A percentile compares a stretch with the other conserved stretches of the same genome.
Conservation (phyloP, 176 grass and related monocot genomes). For the Paspalum vaginatum region DNA sequence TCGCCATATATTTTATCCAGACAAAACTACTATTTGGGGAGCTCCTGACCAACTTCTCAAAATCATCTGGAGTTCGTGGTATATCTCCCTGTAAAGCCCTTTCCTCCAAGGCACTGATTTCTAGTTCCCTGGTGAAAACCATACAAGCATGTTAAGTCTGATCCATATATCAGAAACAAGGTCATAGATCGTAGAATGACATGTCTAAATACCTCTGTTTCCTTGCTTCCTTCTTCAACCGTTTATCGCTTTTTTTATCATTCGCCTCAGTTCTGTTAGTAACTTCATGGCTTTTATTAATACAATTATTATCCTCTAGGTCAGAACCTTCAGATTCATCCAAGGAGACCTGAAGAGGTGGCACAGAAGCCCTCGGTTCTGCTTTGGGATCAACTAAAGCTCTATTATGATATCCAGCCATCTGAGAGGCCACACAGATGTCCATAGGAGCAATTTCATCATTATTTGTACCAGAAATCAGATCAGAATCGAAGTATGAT, state of each 20-base stretch:
- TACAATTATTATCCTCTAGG: constrained; percentile 45
- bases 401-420: constrained; percentile 35
- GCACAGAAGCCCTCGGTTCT: constrained; percentile 53
- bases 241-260: constrained; percentile 66
- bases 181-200: constrained; percentile 19
- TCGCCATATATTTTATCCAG: constrained; percentile 96
- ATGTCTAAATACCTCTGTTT: constrained; percentile 71
- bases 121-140: constrained; percentile 67
- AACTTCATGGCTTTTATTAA: constrained; percentile 35
- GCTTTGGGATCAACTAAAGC: constrained; percentile 40
- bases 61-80: constrained; percentile 84
- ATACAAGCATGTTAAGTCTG: constrained; percentile 16
- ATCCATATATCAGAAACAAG: constrained; percentile 17
- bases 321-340: constrained; percentile 83
- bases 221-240: constrained; percentile 69
- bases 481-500: constrained; percentile 65
- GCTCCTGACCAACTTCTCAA: constrained; percentile 88
- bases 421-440: constrained; percentile 25
- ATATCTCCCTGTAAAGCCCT: constrained; percentile 75
- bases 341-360: constrained; percentile 75
- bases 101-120: constrained; percentile 89
- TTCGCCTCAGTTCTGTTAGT: constrained; percentile 37
- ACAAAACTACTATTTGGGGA: constrained; percentile 93
- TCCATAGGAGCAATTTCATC: constrained; percentile 42
- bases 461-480: constrained; percentile 32